Evolutionary conservation across 768 basidiomycete species (phyloP).

Genomic region (Antrodiella citrinella): DNA sequence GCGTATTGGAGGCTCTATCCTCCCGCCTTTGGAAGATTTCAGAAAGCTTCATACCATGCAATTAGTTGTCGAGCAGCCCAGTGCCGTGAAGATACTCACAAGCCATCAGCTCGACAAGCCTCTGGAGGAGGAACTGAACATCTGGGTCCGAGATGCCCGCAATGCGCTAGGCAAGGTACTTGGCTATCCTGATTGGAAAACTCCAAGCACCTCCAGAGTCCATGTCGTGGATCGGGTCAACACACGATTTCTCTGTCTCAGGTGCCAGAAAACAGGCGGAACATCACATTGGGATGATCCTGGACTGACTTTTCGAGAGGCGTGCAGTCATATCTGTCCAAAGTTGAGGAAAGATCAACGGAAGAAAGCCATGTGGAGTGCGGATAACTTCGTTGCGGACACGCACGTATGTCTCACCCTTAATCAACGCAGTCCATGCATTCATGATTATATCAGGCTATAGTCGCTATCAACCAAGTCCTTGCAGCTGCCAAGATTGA

Average conservation of each 20-base stretch:
- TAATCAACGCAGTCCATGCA: background rate
- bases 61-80: conserved; percentile 1
- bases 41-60: conserved; percentile 9
- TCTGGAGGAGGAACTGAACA: conserved; percentile 29
- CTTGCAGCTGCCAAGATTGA: conserved; percentile 14
- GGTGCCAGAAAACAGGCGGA: conserved; percentile 33
- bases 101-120: background rate
- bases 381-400: conserved; percentile 49
- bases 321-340: conserved; percentile 53
- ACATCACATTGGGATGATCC: conserved; percentile 25
- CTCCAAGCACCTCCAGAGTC: conserved; percentile 34
- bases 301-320: conserved; percentile 50
- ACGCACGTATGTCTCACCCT: conserved; percentile 33
- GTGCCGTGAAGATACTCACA: conserved; percentile 1
- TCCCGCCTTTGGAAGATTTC: conserved; percentile 9
- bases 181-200: conserved; percentile 46
- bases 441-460: conserved; percentile 32
- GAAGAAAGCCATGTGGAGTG: conserved; percentile 34
- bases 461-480: conserved; percentile 31
- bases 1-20: conserved; percentile 11
- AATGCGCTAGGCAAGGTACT: conserved; percentile 35
- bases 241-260: conserved; percentile 50
- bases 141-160: conserved; percentile 42
- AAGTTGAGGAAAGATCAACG: conserved; percentile 19
- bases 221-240: conserved; percentile 53